Evolutionary conservation across 2,329 filamentous ascomycete species (phyloP), one percentile per base, ranked within the genome.

Genomic region (Magnaporthales sp.): DNA sequence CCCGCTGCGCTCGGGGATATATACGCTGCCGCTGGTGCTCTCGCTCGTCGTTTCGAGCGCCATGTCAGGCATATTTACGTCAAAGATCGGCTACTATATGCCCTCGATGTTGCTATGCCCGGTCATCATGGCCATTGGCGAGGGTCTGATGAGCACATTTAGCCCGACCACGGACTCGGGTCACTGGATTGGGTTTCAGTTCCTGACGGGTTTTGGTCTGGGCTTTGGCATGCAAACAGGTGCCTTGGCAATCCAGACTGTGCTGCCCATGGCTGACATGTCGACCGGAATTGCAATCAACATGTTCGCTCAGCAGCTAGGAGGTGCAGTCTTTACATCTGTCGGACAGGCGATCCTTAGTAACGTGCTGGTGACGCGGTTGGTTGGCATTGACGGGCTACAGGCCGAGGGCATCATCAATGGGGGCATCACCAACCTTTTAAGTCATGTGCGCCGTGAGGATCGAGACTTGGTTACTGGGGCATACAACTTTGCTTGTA

Each of bases 401-500:
- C 75, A 81, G 32, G 72, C 81, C 0, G 66, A 73, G 19, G 68
- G 71, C 5, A 80, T 86, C 54, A 75, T 84, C 67, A 76, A 73
- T 8, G 80, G 77, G 8, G 84, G 84, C 31, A 84, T 82, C n/a
- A 92, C 89, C 0, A 82, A 86, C 62, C 78, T 93, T 26, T 82
- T 83, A 68, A 73, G 77, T 0, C 73, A 79, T 1, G 84, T 91
- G 29, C 78, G 82, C 0, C 69, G 75, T 0, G 71, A 85, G 68
- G 84, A 80, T 67, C 74, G 88, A 4, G 72, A 74, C 1, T 76
- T 79, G 0, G 87, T 93, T 9, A 78, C 88, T 1, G 69, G 78
- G 0, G 89, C 87, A 0, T 92, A 92, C 77, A 91, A 91, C 73
- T 76, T 80, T 60, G 84, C 88, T 0, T 79, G 90, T 51, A 86